Evolutionary conservation across 2,329 filamentous ascomycete genomes (phyloP).

Genomic region (Xylaria hypoxylon): DNA sequence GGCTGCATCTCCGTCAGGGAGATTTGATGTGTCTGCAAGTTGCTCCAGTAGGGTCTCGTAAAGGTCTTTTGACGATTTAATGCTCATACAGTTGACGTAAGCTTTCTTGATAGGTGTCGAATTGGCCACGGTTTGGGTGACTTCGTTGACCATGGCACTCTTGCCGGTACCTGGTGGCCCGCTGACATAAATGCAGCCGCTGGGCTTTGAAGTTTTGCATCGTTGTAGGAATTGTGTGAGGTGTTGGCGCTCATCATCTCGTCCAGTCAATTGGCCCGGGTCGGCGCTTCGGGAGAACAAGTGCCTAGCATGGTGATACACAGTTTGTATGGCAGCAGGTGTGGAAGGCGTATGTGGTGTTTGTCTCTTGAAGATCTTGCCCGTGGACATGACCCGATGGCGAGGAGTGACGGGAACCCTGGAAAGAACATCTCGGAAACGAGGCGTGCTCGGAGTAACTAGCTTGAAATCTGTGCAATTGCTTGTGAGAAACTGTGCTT

Average conservation of each 20-base stretch:
- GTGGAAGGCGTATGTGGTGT: conserved; percentile 82
- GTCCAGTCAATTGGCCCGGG: conserved; percentile 80
- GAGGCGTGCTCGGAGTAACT: conserved; percentile 77
- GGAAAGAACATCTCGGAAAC: conserved; percentile 82
- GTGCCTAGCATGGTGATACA: conserved; percentile 89
- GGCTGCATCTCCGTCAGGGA: conserved; percentile 74
- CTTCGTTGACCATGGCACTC: conserved; percentile 89
- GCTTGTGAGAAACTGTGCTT: conserved; percentile 16
- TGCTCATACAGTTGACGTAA: conserved; percentile 97
- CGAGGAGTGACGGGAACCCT: conserved; percentile 81
- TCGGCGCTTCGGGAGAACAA: conserved; percentile 84
- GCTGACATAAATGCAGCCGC: conserved; percentile 92
- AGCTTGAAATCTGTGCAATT: conserved; percentile 57
- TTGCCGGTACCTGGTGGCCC: conserved; percentile 97
- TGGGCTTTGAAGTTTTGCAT: conserved; percentile 68
- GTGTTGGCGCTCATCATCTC: conserved; percentile 75
- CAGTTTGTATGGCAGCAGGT: conserved; percentile 74
- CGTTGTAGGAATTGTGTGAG: conserved; percentile 76
- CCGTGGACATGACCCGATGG: conserved; percentile 82
- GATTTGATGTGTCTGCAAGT: conserved; percentile 67
- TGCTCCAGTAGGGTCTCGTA: conserved; percentile 83
- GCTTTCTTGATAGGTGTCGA: conserved; percentile 71
- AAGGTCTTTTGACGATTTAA: conserved; percentile 87
- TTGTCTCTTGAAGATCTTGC: conserved; percentile 79
- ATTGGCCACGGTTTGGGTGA: conserved; percentile 70